A percentile compares a stretch with the other conserved stretches of the same genome.
These are phyloP conservation scores for Boletellus emodensis DNA, from an alignment of 768 basidiomycete species.

Conservation along the genomic window DNA sequence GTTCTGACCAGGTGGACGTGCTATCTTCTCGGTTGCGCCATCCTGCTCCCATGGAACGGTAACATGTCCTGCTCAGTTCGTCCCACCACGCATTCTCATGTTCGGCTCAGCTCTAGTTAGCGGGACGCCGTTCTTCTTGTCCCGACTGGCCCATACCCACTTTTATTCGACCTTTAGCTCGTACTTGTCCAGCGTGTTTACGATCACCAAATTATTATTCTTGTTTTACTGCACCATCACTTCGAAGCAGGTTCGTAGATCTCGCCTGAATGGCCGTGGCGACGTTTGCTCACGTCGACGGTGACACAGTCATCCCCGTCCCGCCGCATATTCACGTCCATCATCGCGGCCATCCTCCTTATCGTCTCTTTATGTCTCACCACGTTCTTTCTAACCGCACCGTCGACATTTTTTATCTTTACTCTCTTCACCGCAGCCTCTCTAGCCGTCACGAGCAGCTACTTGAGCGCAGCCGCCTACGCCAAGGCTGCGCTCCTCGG, in stretches of 20 bases:
- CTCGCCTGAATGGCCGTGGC: background rate
- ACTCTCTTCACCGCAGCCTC: constrained; percentile 58
- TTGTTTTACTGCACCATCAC: constrained; percentile 69
- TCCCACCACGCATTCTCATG: background rate
- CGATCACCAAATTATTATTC: constrained; percentile 60
- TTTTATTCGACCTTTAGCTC: constrained; percentile 56
- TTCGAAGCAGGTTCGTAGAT: constrained; percentile 53
- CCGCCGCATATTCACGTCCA: constrained; percentile 46
- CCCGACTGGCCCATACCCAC: constrained; percentile 58
- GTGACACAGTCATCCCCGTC: constrained; percentile 51
- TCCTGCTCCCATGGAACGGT: constrained; percentile 88
- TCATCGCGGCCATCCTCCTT: constrained; percentile 49
- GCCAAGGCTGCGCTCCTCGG: constrained; percentile 79
- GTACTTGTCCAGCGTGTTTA: constrained; percentile 58
- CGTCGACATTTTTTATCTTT: constrained; percentile 60
- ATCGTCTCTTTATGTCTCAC: constrained; percentile 59
- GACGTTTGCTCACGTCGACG: background rate
- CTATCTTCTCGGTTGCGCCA: constrained; percentile 75
- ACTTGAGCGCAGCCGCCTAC: constrained; percentile 69
- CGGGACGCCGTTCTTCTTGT: constrained; percentile 73
- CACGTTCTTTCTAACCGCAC: constrained; percentile 51
- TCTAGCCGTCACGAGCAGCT: constrained; percentile 64
- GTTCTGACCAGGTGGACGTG: constrained; percentile 53
- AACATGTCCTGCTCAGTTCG: constrained; percentile 17
- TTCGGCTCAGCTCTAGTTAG: constrained; percentile 65